phyloP scores from a whole-genome alignment of 2,329 filamentous ascomycete species.

The Nemania sp. region DNA sequence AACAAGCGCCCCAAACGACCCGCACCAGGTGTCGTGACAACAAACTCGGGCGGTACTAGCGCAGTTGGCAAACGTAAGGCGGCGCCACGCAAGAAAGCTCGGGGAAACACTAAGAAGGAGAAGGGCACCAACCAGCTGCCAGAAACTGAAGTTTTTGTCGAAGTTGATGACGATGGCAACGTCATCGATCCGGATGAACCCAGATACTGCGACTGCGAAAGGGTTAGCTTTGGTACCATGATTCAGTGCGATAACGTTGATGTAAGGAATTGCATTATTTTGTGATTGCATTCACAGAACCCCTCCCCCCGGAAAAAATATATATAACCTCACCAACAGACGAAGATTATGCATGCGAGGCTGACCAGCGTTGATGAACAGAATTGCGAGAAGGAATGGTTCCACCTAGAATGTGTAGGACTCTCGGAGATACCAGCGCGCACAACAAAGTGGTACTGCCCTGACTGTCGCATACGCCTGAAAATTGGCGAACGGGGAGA shows the following conservation, averaged over 20 bases:
- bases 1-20: slow-evolving; percentile 68
- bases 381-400: slow-evolving; percentile 82
- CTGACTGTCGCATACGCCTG: slow-evolving; percentile 67
- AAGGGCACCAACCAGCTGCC: slow-evolving; percentile 47
- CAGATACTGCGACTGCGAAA: slow-evolving; percentile 76
- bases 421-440: slow-evolving; percentile 69
- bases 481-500: slow-evolving; percentile 67
- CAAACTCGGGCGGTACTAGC: slow-evolving; percentile 62
- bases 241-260: slow-evolving; percentile 80
- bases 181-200: slow-evolving; percentile 75
- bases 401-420: slow-evolving; percentile 77
- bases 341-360: slow-evolving; percentile 17
- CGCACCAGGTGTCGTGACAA: slow-evolving; percentile 72
- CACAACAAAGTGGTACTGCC: slow-evolving; percentile 84
- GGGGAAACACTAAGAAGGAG: slow-evolving; percentile 39
- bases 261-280: no score
- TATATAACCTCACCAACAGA: slow-evolving; percentile 8
- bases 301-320: no score
- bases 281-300: no score
- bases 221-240: slow-evolving; percentile 82
- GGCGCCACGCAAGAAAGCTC: slow-evolving; percentile 67
- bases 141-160: slow-evolving; percentile 52
- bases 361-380: slow-evolving; percentile 38
- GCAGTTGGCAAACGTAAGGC: slow-evolving; percentile 74
- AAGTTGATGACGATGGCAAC: slow-evolving; percentile 69